These are phyloP conservation scores for Pseudocohnilembus persalinus DNA, from an alignment of 169 alveolate species.

Conservation along the genomic window DNA sequence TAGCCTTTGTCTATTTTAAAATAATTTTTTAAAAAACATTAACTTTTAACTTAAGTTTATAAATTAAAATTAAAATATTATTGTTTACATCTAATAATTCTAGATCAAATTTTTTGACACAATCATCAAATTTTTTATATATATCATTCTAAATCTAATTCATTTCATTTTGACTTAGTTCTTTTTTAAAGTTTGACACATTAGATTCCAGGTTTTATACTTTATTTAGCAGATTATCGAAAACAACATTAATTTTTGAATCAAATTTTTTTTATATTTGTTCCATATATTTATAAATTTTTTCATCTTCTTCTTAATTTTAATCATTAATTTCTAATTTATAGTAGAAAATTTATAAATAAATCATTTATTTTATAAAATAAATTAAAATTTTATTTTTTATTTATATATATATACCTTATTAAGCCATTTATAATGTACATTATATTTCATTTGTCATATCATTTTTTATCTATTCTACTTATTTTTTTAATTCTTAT, in stretches of 20 bases:
- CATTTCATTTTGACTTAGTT: neutral
- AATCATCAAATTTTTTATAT: neutral
- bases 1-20: neutral
- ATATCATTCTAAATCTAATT: no score
- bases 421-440: neutral
- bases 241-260: no score
- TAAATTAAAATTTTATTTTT: no score
- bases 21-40: no score
- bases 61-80: no score
- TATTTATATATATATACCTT: no score
- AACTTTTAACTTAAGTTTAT: no score
- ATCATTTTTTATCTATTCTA: neutral
- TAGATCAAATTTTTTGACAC: neutral
- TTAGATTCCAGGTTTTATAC: neutral
- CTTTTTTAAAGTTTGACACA: neutral
- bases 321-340: no score
- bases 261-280: neutral
- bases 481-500: neutral
- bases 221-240: neutral
- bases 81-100: neutral
- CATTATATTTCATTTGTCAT: neutral
- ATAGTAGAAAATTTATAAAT: no score
- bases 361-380: no score
- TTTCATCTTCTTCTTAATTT: no score
- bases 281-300: neutral